Evolutionary conservation across 257 asterid genomes (phyloP).

Genomic region (Anisodus acutangulus): DNA sequence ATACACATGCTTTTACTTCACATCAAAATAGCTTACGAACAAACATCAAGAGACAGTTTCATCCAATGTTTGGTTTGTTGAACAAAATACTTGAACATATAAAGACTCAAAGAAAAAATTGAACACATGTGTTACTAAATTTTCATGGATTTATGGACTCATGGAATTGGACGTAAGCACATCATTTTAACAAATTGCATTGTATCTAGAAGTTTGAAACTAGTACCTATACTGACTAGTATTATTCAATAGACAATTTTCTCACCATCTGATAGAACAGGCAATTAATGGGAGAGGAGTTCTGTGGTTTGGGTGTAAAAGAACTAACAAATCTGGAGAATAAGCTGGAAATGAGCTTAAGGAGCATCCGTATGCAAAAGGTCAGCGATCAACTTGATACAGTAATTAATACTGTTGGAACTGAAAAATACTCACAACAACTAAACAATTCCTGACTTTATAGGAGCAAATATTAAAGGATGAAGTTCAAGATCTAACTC

Average conservation of each 20-base stretch:
- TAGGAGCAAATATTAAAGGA: slow-evolving; percentile 66
- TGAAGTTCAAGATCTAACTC: slow-evolving; percentile 63
- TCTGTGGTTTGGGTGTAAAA: slow-evolving; percentile 62
- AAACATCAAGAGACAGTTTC: background rate
- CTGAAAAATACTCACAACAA: background rate
- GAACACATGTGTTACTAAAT: background rate
- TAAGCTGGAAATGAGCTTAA: slow-evolving; percentile 69
- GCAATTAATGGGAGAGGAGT: slow-evolving; percentile 80
- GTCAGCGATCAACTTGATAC: slow-evolving; percentile 31
- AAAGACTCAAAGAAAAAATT: background rate
- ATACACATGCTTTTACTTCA: background rate
- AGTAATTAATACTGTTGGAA: background rate
- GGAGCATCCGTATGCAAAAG: slow-evolving; percentile 62
- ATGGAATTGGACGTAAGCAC: background rate
- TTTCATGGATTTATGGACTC: slow-evolving; percentile 8
- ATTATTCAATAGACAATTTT: background rate
- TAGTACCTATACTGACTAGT: background rate
- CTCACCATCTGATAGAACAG: slow-evolving; percentile 41
- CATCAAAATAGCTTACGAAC: background rate
- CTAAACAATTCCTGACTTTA: slow-evolving; percentile 14
- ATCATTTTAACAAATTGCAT: background rate
- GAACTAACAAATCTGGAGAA: slow-evolving; percentile 70
- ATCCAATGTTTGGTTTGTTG: background rate
- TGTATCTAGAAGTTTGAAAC: background rate
- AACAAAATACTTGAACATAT: background rate